These are phyloP conservation scores for Miamiensis avidus DNA, from an alignment of 169 alveolate species.

Conservation along the genomic window DNA sequence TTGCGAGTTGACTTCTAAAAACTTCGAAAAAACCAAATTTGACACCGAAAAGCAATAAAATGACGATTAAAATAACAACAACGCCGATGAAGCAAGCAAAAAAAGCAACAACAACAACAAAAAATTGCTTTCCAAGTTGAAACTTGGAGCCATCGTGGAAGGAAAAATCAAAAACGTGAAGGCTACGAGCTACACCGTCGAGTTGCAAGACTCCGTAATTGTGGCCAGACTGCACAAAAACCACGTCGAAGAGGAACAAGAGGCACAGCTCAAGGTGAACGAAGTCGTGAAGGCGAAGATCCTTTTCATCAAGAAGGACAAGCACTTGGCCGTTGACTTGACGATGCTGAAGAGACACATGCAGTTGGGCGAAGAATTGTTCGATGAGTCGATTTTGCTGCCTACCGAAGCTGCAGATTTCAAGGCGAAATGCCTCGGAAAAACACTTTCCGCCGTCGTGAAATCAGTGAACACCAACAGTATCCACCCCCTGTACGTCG, in stretches of 20 bases:
- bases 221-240: not conserved
- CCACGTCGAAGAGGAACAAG: not conserved
- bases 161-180: not conserved
- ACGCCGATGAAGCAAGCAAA: not conserved
- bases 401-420: not conserved
- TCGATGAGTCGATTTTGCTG: constrained; percentile 22
- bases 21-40: not conserved
- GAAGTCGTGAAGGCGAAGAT: constrained; percentile 34
- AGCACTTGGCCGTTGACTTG: constrained; percentile 34
- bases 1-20: not conserved
- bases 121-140: not conserved
- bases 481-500: constrained; percentile 21
- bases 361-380: constrained; percentile 8
- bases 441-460: constrained; percentile 6
- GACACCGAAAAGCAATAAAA: not conserved
- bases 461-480: constrained; percentile 4
- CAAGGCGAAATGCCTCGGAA: not conserved
- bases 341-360: constrained; percentile 38
- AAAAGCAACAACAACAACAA: no score
- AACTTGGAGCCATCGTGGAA: not conserved
- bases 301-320: constrained; percentile 33
- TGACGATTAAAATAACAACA: not conserved
- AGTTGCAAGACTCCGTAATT: not conserved
- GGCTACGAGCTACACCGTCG: not conserved
- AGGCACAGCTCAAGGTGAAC: not conserved